Percentiles rank a stretch among this genome's conserved stretches.
These are phyloP conservation scores for Taphrina sp. DNA, from an alignment of 1,139 yeast genomes.

Conservation along the genomic window DNA sequence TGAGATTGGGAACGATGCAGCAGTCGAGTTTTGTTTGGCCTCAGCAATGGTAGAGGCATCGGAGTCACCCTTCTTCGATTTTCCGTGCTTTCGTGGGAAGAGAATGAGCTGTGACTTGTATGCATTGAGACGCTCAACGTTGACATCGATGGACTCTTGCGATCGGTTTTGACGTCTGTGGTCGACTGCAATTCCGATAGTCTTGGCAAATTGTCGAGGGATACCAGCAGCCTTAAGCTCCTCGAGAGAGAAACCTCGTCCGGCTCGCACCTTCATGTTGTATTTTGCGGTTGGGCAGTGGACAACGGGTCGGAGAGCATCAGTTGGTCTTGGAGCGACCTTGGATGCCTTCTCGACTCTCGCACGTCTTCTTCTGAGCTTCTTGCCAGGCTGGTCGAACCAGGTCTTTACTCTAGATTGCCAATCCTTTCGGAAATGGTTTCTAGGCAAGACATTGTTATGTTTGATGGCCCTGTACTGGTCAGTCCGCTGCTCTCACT, in stretches of 20 bases:
- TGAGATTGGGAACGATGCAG: constrained; percentile 88
- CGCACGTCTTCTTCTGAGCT: constrained; percentile 92
- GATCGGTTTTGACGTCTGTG: constrained; percentile 99
- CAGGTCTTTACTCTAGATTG: constrained; percentile 99
- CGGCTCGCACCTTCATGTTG: constrained; percentile 99
- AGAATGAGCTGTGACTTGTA: constrained; percentile 94
- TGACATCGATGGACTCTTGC: constrained; percentile 89
- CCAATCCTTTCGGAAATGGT: constrained; percentile 99
- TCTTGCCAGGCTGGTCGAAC: constrained; percentile 99
- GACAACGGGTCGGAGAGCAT: constrained; percentile 92
- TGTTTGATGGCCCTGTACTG: constrained; percentile 40
- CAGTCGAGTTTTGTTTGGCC: constrained; percentile 59
- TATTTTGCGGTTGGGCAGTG: constrained; percentile 98
- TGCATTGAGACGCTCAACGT: constrained; percentile 95
- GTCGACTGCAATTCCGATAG: constrained; percentile 98
- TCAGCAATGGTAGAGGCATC: constrained; percentile 65
- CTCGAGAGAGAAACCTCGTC: constrained; percentile 98
- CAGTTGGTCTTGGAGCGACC: constrained; percentile 97
- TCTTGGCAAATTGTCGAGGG: constrained; percentile 93
- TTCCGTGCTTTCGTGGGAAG: constrained; percentile 83
- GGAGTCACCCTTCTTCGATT: constrained; percentile 52
- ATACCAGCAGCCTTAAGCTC: constrained; percentile 98
- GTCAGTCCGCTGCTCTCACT: no score
- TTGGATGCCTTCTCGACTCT: constrained; percentile 93
- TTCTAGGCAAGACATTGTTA: constrained; percentile 50